Evolutionary conservation across 2,329 filamentous ascomycete genomes (phyloP), one percentile per base, ranked within the genome.

Genomic region (Aspergillus sojae): DNA sequence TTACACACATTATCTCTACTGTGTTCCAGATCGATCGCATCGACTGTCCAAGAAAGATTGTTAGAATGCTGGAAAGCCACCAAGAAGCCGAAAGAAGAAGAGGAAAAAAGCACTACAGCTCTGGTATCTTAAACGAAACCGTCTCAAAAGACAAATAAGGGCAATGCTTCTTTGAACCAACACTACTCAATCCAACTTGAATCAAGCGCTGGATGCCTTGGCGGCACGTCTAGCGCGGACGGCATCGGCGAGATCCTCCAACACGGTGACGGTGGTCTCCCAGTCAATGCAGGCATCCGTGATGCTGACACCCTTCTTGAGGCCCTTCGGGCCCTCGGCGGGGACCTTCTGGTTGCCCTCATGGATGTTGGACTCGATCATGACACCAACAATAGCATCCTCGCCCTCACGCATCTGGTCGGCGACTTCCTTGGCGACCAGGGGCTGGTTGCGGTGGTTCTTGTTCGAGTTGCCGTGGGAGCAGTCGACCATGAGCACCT

Each of bases 331-430:
- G 10, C 94, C 94, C 79, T 96, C 92, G 1, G 89, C 79, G 0
- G 93, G 93, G 1, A 96, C 92, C 83, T 97, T 97, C 76, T 93
- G 91, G 84, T 89, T 92, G 72, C 88, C 89, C 82, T 97, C 95
- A 79, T 94, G 89, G 84, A 98, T 94, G 82, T 98, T 94, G 75
- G 93, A 97, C 84, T 99, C 94, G 72, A 99, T 96, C 94, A 99
- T 99, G 75, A 98, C 93, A 77, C 94, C 95, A 68, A 98, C 87
- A 72, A 99, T 96, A 68, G 88, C 90, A 63, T 88, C 90, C 83
- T 99, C 92, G 64, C 94, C 94, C 68, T 91, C 89, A 58, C 91
- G 89, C 68, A 99, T 85, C 83, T 99, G 94, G 60, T 96, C 92
- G 36, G 86, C 90, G 65, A 99, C 83, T 58, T 85, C 85, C 77